Evolutionary conservation across 1,284 basidiomycete species (phyloP).

Genomic region (Papiliotrema fonsecae): DNA sequence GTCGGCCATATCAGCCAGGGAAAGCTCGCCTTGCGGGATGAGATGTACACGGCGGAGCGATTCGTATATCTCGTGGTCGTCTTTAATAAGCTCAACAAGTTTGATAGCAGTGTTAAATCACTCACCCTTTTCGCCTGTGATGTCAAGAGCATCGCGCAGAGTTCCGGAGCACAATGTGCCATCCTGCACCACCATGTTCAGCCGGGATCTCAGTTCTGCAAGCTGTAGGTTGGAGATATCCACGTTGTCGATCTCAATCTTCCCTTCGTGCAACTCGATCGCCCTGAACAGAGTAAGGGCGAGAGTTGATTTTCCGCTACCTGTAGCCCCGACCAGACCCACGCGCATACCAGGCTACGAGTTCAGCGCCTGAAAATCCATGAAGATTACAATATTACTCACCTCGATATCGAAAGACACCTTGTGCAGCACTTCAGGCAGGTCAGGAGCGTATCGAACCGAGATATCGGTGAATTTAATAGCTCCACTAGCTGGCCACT

Average conservation of each 20-base stretch:
- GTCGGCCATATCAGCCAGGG: conserved; percentile 52
- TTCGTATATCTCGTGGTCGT: conserved; percentile 55
- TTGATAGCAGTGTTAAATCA: too few relatives aligned
- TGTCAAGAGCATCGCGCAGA: conserved; percentile 62
- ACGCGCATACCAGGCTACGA: conserved; percentile 64
- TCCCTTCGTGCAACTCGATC: conserved; percentile 60
- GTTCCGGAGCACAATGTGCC: conserved; percentile 51
- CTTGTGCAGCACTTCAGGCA: conserved; percentile 67
- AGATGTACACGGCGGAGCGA: conserved; percentile 57
- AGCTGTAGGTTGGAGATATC: conserved; percentile 57
- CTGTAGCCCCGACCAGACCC: conserved; percentile 67
- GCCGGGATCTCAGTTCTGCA: conserved; percentile 55
- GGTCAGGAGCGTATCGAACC: conserved; percentile 63
- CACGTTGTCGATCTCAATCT: conserved; percentile 65
- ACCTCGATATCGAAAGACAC: conserved; percentile 58
- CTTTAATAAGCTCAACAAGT: conserved; percentile 8
- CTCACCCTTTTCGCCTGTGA: conserved; percentile 28
- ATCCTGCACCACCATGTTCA: conserved; percentile 56
- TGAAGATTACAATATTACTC: not conserved
- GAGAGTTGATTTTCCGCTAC: conserved; percentile 66
- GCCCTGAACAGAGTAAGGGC: conserved; percentile 65
- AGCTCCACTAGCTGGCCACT: conserved; percentile 63
- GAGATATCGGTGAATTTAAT: conserved; percentile 62
- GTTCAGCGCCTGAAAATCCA: conserved; percentile 3
- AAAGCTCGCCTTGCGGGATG: conserved; percentile 25